phyloP scores from a whole-genome alignment of 306 rosid genomes.

The Rosa multiflora region DNA sequence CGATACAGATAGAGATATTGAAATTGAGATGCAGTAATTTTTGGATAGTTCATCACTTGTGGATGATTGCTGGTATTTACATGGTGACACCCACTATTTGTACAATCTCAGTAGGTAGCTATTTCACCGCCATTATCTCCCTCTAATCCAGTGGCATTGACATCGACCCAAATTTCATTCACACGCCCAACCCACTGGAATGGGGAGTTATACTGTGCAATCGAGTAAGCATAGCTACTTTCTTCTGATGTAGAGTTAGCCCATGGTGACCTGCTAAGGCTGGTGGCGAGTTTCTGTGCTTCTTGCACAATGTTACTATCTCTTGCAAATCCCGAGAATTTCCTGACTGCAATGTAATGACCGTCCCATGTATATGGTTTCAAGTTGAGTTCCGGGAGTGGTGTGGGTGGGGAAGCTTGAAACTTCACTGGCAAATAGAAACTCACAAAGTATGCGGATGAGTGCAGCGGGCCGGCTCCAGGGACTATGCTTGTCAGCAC shows the following conservation, averaged over 20 bases:
- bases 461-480: slow-evolving; percentile 58
- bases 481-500: slow-evolving; percentile 66
- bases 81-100: background rate
- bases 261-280: slow-evolving; percentile 62
- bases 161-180: slow-evolving; percentile 81
- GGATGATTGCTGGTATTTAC: background rate
- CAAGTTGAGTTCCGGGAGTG: slow-evolving; percentile 65
- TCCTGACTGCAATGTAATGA: slow-evolving; percentile 64
- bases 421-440: slow-evolving; percentile 67
- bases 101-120: slow-evolving; percentile 41
- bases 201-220: slow-evolving; percentile 71
- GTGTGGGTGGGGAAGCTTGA: slow-evolving; percentile 64
- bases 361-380: slow-evolving; percentile 35
- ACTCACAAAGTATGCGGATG: slow-evolving; percentile 59
- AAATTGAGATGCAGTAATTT: background rate
- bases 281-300: slow-evolving; percentile 67
- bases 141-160: slow-evolving; percentile 40
- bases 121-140: slow-evolving; percentile 31
- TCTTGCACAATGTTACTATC: slow-evolving; percentile 61
- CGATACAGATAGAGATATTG: background rate
- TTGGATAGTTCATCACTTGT: background rate
- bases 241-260: slow-evolving; percentile 48
- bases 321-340: slow-evolving; percentile 67
- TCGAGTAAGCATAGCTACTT: slow-evolving; percentile 52
- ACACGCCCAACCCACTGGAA: slow-evolving; percentile 45